A percentile compares a stretch with the other conserved stretches of the same genome.
Evolutionary conservation across 768 basidiomycete species (phyloP).

Genomic region (Rhizopogon vesiculosus): DNA sequence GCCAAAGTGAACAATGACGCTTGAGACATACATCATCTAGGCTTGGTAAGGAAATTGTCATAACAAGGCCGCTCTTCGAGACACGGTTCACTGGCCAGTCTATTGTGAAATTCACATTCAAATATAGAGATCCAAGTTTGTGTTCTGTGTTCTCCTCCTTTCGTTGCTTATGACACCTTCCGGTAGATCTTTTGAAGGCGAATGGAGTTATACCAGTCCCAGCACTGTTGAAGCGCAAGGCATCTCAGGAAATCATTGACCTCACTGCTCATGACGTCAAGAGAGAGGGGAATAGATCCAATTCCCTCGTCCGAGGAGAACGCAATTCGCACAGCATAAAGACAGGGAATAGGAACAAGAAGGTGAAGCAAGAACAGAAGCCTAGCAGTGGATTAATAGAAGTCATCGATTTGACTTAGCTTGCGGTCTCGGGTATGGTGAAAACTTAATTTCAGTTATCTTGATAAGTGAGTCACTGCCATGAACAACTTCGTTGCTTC

Average conservation of each 20-base stretch:
- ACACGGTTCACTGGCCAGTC: slow-evolving; percentile 6
- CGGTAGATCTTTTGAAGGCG: slow-evolving; percentile 22
- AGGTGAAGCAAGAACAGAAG: slow-evolving; percentile 19
- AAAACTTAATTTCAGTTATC: background rate
- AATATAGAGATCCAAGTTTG: slow-evolving; percentile 22
- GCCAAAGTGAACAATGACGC: background rate
- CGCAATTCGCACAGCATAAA: background rate
- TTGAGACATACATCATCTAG: slow-evolving; percentile 6
- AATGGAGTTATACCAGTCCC: slow-evolving; percentile 21
- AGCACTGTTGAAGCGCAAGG: background rate
- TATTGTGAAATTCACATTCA: slow-evolving; percentile 24
- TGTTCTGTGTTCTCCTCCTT: slow-evolving; percentile 1
- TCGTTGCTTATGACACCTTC: background rate
- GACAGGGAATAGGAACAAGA: slow-evolving; percentile 14
- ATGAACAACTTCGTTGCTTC: background rate
- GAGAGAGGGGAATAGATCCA: slow-evolving; percentile 7
- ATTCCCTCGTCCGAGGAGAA: slow-evolving; percentile 3
- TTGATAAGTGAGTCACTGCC: background rate
- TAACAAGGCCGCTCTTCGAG: background rate
- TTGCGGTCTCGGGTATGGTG: background rate
- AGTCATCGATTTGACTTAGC: slow-evolving; percentile 25
- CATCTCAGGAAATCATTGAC: slow-evolving; percentile 16
- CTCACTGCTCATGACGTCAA: slow-evolving; percentile 13
- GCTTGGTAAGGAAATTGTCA: slow-evolving; percentile 17
- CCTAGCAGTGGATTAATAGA: slow-evolving; percentile 11